Percentiles rank a stretch among this genome's conserved stretches.
Evolutionary conservation across 129 eudicot species (phyloP).

Genomic region (Erigeron canadensis): DNA sequence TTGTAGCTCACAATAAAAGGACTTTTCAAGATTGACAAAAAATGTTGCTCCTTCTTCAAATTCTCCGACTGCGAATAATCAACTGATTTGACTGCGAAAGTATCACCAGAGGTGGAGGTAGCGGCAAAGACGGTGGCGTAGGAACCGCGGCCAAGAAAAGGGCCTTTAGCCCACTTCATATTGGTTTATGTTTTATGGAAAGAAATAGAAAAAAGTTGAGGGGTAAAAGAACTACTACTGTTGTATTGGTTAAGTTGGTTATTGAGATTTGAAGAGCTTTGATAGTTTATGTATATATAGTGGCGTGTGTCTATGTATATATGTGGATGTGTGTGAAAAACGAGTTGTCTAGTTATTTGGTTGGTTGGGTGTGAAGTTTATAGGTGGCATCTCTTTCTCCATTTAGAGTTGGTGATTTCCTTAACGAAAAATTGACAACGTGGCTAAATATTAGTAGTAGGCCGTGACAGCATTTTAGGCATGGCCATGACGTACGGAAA

Average conservation of each 20-base stretch:
- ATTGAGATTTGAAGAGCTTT: slow-evolving; percentile 7
- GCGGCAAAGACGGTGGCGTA: slow-evolving; percentile 72
- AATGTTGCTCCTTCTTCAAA: slow-evolving; percentile 51
- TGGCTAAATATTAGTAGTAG: slow-evolving; percentile 41
- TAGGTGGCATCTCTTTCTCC: slow-evolving; percentile 26
- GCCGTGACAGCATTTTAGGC: slow-evolving; percentile 34
- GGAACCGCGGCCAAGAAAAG: slow-evolving; percentile 71
- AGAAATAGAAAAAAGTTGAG: not conserved
- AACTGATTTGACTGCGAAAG: slow-evolving; percentile 61
- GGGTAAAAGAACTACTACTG: slow-evolving; percentile 21
- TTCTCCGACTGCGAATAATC: slow-evolving; percentile 40
- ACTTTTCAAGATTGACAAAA: slow-evolving; percentile 42
- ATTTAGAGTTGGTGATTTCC: slow-evolving; percentile 43
- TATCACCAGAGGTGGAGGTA: slow-evolving; percentile 41
- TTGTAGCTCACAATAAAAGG: slow-evolving; percentile 56
- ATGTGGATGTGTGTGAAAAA: too few relatives aligned
- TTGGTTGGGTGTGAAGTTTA: slow-evolving; percentile 57
- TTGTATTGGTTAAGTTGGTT: slow-evolving; percentile 18
- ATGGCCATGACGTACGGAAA: slow-evolving; percentile 46
- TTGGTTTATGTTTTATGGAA: not conserved
- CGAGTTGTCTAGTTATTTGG: slow-evolving; percentile 36
- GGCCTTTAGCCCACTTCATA: slow-evolving; percentile 87
- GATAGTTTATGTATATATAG: slow-evolving; percentile 26
- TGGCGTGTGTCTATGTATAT: too few relatives aligned
- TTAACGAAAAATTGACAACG: slow-evolving; percentile 40